Conservation (phyloP, 306 rosid genomes). For the Argentina anserina region DNA sequence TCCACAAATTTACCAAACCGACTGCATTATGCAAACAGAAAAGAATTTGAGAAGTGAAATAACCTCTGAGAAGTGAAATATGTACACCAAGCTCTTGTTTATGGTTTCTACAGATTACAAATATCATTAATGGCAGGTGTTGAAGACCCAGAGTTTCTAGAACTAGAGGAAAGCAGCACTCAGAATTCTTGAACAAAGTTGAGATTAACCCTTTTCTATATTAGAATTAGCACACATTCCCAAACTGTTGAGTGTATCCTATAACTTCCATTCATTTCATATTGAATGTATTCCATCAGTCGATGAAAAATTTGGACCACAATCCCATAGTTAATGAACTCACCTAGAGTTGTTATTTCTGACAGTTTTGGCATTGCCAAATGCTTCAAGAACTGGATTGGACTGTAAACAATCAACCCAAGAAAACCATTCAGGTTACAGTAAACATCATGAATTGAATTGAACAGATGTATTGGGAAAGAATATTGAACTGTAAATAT, state of each 20-base stretch:
- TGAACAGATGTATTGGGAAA: conserved; percentile 11
- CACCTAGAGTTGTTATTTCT: conserved; percentile 99
- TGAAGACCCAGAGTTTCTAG: conserved; percentile 19
- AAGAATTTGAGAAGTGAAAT: conserved; percentile 17
- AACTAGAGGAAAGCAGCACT: conserved; percentile 16
- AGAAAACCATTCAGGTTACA: conserved; percentile 34
- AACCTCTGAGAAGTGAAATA: conserved; percentile 25
- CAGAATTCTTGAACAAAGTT: background rate
- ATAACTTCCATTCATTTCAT: background rate
- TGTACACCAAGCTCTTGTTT: background rate
- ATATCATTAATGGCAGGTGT: conserved; percentile 15
- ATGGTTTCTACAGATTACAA: conserved; percentile 1
- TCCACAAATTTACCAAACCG: conserved; percentile 99
- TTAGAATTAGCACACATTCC: background rate
- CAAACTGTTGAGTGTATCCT: background rate
- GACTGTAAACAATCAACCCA: conserved; percentile 61
- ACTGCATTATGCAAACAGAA: conserved; percentile 62
- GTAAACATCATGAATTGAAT: background rate
- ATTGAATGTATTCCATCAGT: background rate
- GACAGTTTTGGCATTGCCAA: conserved; percentile 98
- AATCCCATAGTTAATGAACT: conserved; percentile 21
- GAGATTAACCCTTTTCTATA: background rate
- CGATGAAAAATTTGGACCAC: background rate
- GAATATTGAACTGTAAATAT: background rate
- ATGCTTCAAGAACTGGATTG: conserved; percentile 99